phyloP scores from a whole-genome alignment of 2,329 filamentous ascomycete genomes.

The Lecanicillium sp. region DNA sequence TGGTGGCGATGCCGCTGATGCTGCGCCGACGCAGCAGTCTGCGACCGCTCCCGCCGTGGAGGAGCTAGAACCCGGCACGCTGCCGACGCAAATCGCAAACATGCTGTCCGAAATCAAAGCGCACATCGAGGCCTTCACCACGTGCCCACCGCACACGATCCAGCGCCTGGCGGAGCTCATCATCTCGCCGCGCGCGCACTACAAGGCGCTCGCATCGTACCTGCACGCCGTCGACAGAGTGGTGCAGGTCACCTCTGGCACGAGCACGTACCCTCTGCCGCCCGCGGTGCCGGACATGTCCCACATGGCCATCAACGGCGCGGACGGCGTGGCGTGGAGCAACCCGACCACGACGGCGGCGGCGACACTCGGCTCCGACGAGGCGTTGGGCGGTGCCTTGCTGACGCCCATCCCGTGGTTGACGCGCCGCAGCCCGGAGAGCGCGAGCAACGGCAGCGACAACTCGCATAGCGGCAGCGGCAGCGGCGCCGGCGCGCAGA shows the following conservation, averaged over 20 bases:
- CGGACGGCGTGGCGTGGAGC: constrained; percentile 35
- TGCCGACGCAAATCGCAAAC: constrained; percentile 57
- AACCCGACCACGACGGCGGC: constrained; percentile 29
- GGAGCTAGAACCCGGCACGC: constrained; percentile 30
- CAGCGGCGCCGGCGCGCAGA: constrained; percentile 26
- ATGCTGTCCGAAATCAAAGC: constrained; percentile 54
- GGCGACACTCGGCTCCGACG: constrained; percentile 66
- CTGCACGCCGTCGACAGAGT: constrained; percentile 87
- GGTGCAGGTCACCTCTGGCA: constrained; percentile 78
- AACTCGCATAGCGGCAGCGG: constrained; percentile 7
- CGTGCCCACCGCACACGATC: constrained; percentile 80
- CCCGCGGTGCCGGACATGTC: constrained; percentile 53
- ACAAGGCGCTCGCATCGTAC: constrained; percentile 74
- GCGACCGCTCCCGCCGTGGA: constrained; percentile 15
- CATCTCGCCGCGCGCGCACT: constrained; percentile 67
- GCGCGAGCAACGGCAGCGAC: constrained; percentile 14
- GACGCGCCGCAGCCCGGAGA: constrained; percentile 28
- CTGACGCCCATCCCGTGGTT: constrained; percentile 95
- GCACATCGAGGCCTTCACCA: constrained; percentile 61
- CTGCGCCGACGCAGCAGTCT: constrained; percentile 24
- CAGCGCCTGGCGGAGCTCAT: constrained; percentile 88
- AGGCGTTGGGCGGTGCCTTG: constrained; percentile 80
- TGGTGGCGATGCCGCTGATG: constrained; percentile 21
- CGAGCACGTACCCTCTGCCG: constrained; percentile 76
- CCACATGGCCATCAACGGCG: constrained; percentile 54